Conservation (phyloP, 2,329 filamentous ascomycete genomes). For the Talaromyces marneffei region DNA sequence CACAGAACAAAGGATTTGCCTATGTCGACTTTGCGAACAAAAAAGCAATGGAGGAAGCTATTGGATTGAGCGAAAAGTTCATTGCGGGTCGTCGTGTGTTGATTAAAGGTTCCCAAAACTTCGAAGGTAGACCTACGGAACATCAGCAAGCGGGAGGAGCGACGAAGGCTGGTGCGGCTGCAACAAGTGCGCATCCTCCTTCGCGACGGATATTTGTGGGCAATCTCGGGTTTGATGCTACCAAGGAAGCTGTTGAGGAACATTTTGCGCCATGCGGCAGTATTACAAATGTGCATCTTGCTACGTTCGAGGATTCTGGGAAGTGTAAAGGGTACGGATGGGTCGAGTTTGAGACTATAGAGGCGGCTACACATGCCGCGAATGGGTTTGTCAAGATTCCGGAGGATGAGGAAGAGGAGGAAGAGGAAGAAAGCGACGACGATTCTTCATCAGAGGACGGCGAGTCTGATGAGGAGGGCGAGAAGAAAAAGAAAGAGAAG, state of each 20-base stretch:
- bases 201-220: slow-evolving; percentile 83
- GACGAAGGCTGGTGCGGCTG: slow-evolving; percentile 18
- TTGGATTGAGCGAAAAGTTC: slow-evolving; percentile 79
- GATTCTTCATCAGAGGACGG: slow-evolving; percentile 29
- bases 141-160: slow-evolving; percentile 36
- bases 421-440: slow-evolving; percentile 47
- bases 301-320: slow-evolving; percentile 91
- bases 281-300: slow-evolving; percentile 77
- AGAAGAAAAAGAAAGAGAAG: slow-evolving; percentile 27
- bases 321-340: slow-evolving; percentile 98
- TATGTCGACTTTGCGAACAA: slow-evolving; percentile 81
- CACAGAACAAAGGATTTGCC: slow-evolving; percentile 84
- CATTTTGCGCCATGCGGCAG: slow-evolving; percentile 83
- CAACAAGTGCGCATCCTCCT: slow-evolving; percentile 54
- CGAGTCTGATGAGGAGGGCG: slow-evolving; percentile 11
- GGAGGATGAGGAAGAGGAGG: slow-evolving; percentile 42
- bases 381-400: slow-evolving; percentile 69
- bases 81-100: slow-evolving; percentile 71
- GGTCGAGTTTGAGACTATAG: slow-evolving; percentile 80
- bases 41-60: slow-evolving; percentile 66
- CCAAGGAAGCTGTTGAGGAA: slow-evolving; percentile 69
- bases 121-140: slow-evolving; percentile 79
- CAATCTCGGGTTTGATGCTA: slow-evolving; percentile 77
- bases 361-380: slow-evolving; percentile 69
- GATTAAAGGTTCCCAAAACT: slow-evolving; percentile 89